Evolutionary conservation across 257 asterid genomes (phyloP), one percentile per base, ranked within the genome.

Genomic region (Asclepias syriaca): DNA sequence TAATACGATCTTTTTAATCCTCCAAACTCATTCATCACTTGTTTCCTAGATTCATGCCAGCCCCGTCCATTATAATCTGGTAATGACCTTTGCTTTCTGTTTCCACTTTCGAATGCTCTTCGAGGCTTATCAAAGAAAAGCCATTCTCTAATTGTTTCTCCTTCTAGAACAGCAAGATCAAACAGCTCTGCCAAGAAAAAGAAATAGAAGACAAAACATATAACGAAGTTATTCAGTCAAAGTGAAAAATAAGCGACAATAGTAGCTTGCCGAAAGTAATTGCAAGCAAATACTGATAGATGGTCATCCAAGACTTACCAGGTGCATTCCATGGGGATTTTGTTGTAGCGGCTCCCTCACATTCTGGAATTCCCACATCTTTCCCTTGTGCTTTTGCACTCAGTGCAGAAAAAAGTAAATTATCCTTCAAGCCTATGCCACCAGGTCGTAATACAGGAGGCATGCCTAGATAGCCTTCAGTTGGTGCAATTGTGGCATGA

Each of bases 321-420:
- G 93, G 95, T 59, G 98, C 99, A 77, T 94, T 94, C 99, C 99
- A 94, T 53, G 99, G 99, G 71, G 98, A 91, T 82, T 90, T 94
- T 78, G 99, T 72, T 32, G 99, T 91, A 74, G 99, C 99, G 78
- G 99, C 99, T 75, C 99, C 99, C 81, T 87, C 96, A 60, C 99
- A 94, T 77, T 91, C 97, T 7, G 99, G 99, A 76, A 94, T 71
- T 21, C 98, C 99, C 32, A 91, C 99, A 55, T 86, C 91, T 82
- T 88, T 89, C 61, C 94, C 98, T 66, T 67, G 90, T 13, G 95
- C 87, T 84, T 89, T 94, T 16, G 97, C 93, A 81, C 84, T 83
- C 51, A 94, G 96, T 55, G 99, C 98, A 59, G 95, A 86, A 86
- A 89, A 94, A 67, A 94, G 96, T 68, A 94, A 78, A 84, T 84